Evolutionary conservation across 2,329 filamentous ascomycete species (phyloP), one percentile per base, ranked within the genome.

Genomic region (Zopfia rhizophila): DNA sequence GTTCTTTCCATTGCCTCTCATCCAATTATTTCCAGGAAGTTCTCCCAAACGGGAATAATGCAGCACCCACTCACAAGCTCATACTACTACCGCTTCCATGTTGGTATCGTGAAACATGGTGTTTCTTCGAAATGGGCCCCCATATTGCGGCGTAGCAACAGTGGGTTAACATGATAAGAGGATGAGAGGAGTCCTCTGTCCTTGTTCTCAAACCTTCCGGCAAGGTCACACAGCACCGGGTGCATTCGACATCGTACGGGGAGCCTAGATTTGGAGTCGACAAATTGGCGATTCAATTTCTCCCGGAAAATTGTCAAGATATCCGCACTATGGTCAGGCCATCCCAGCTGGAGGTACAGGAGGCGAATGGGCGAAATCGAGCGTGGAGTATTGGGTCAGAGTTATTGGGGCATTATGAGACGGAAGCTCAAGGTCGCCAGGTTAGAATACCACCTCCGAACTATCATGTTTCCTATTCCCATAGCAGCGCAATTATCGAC

Each of bases 371-470:
- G 22, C n/a, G 29, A 18, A 35, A 14, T 25, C 37, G 45, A 24
- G 22, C 40, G 16, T 49, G 50, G 50, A 49, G 45, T 25, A 28
- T 43, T 36, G 40, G 38, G 32, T 53, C 50, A 33, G 33, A 49
- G 37, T 16, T 40, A n/a, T 22, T 51, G 21, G 48, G 38, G 6
- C 48, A 48, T 14, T 51, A 51, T 33, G 44, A 44, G 11, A 17
- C 19, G 10, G 23, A 31, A 22, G 14, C 28, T 17, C 7, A 16
- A 16, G 28, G 5, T 11, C 12, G 17, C 12, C 14, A 41, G 8
- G 12, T 21, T 12, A 16, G 16, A 16, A 4, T 12, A 14, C 23
- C 38, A 10, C 23, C 7, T 23, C 30, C 19, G 2, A 23, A 38
- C 13, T 12, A 39, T 16, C 19, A 33, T 21, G 6, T 7, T 6